Evolutionary conservation across 176 grass and related monocot genomes (phyloP), one percentile per base, ranked within the genome.

Genomic region (Tuctoria greenei): DNA sequence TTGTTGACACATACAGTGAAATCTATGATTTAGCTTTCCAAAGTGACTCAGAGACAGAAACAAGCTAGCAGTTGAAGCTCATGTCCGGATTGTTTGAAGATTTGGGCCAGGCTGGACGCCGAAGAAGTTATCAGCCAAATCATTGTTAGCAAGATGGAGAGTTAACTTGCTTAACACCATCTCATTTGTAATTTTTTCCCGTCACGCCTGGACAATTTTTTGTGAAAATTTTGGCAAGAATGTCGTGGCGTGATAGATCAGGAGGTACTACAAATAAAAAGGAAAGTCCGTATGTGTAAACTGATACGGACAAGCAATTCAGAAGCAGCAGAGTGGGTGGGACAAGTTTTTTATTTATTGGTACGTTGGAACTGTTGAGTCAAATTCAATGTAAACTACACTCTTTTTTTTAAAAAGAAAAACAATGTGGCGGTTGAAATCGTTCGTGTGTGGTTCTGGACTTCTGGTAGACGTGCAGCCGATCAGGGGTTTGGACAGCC

Each of bases 1-100:
- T 99, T 65, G 95, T 99, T 17, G 87, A 99, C 73, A 79, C 60
- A 56, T 99, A 99, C 67, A 60, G 59, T 69, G 89, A 90, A 79
- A 88, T 95, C 77, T 92, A 85, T 67, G 70, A 90, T 44, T 61
- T 99, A 74, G 82, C 87, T 63, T 99, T 99, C 75, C 50, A 72
- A 34, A 79, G 71, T 18, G 79, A 86, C 4, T 15, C 45, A 0
- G 79, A 60, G 67, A 77, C 50, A 60, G 71, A 87, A 87, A 64
- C 66, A 75, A 82, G 81, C 13, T 84, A 79, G 85, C 57, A 79
- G 39, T 18, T 74, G 17, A 31, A 37, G 50, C 7, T 61, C 25
- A 21, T 74, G 34, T 60, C 51, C 28, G 47, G 16, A 51, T 77
- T 82, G 59, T 61, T 25, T 15, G 17, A 70, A 56, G 60, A 38